Conservation (phyloP, 2,329 filamentous ascomycete species). For the Cyphellophora europaea region DNA sequence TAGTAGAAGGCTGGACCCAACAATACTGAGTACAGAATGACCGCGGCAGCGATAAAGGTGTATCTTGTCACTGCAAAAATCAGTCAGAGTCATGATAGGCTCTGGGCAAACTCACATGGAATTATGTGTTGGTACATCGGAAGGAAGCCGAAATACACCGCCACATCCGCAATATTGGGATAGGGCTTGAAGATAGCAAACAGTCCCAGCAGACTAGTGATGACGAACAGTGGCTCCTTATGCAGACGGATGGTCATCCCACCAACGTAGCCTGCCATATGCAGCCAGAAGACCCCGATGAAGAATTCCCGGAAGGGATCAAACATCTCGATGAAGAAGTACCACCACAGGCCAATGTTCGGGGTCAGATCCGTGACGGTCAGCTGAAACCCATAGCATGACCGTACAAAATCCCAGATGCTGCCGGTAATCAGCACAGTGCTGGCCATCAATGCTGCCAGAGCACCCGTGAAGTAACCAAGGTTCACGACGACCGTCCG, state of each 20-base stretch:
- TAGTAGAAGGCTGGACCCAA: conserved; percentile 94
- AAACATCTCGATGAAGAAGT: conserved; percentile 99
- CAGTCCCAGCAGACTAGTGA: conserved; percentile 76
- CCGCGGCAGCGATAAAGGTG: conserved; percentile 74
- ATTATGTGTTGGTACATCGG: conserved; percentile 87
- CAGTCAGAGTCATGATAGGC: conserved; percentile 16
- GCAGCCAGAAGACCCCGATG: conserved; percentile 94
- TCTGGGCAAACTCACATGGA: conserved; percentile 47
- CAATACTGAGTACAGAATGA: conserved; percentile 77
- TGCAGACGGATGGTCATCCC: conserved; percentile 76
- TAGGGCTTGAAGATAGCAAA: conserved; percentile 97
- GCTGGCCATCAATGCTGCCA: conserved; percentile 10
- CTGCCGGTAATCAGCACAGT: conserved; percentile 51
- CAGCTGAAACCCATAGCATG: conserved; percentile 89
- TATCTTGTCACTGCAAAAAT: conserved; percentile 69
- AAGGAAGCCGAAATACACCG: conserved; percentile 72
- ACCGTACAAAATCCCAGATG: conserved; percentile 79
- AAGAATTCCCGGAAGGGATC: conserved; percentile 97
- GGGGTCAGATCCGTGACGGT: conserved; percentile 86
- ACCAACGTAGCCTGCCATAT: conserved; percentile 80
- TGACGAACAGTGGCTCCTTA: conserved; percentile 74
- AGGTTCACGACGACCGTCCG: conserved; percentile 52
- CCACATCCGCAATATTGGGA: conserved; percentile 82
- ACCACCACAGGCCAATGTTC: conserved; percentile 97
- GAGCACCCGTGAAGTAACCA: conserved; percentile 3